Evolutionary conservation across 1,139 yeast genomes (phyloP), one percentile per base, ranked within the genome.

Genomic region (Arxiozyma heterogenica): DNA sequence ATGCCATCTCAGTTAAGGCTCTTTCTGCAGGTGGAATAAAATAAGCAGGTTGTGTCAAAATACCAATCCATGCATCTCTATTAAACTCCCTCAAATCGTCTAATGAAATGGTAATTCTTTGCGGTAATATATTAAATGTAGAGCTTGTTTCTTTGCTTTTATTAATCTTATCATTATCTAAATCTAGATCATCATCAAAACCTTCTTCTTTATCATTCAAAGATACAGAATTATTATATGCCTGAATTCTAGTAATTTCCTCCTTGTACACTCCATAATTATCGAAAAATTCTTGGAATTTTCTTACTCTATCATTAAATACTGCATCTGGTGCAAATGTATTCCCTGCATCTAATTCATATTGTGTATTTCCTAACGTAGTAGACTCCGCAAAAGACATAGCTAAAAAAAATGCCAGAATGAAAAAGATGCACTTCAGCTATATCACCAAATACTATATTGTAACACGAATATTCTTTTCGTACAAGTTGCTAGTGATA

Each of bases 31-130:
- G 91, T 7, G 97, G 98, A 39, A 93, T 73, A 64, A 71, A 91
- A 54, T 90, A 96, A 0, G 95, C 84, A 0, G 99, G 98, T 23
- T 74, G 74, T 57, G 80, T 76, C 56, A 93, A 72, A 23, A 90
- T 69, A 1, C 98, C 98, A 2, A 70, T 68, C 88, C 98, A 94
- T 64, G 84, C 81, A 2, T 79, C 82, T 52, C 81, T 74, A 70
- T 91, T 95, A 64, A 86, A 91, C 55, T 86, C 94, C 63, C 98
- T 77, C 27, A 93, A 69, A 60, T 93, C 97, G 70, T 93, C 98
- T 51, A 93, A 75, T 34, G 93, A 84, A 4, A 93, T 84, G 4
- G 78, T 74, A 50, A 93, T 75, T 61, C 99, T 77, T 62, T 81
- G 81, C 54, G 80, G 80, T 27, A 83, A 81, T 58, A 80, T 78